These are phyloP conservation scores for Eucalyptus paniculata DNA, from an alignment of 345 rosid species.

Conservation along the genomic window DNA sequence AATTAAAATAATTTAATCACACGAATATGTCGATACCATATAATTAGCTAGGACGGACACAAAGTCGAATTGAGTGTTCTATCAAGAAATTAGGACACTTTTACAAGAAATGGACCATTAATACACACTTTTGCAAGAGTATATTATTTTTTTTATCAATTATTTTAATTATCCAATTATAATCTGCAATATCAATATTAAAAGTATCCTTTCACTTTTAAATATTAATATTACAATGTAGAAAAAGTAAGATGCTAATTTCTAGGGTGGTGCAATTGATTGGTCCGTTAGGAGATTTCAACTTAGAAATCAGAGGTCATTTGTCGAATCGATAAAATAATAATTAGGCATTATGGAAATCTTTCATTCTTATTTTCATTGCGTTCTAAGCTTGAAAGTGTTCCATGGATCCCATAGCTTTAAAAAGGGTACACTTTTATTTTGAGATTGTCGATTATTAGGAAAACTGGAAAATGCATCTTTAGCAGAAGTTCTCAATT, in stretches of 20 bases:
- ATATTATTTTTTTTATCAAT: too few relatives aligned
- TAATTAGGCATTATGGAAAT: too few relatives aligned
- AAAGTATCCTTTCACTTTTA: too few relatives aligned
- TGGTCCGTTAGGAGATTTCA: neutral
- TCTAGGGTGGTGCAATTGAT: neutral
- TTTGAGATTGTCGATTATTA: too few relatives aligned
- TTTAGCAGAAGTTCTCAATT: accelerated
- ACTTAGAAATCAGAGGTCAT: accelerated
- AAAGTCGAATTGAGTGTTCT: neutral
- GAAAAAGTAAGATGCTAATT: too few relatives aligned
- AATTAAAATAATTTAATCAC: neutral
- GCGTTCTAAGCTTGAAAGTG: accelerated
- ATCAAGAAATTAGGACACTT: neutral
- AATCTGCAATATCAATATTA: too few relatives aligned
- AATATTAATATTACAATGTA: too few relatives aligned
- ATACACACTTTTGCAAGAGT: neutral
- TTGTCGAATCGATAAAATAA: too few relatives aligned
- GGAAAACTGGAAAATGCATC: too few relatives aligned
- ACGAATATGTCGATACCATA: neutral
- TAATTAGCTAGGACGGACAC: neutral
- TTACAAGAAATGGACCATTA: neutral
- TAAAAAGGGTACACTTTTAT: too few relatives aligned
- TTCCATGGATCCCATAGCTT: accelerated
- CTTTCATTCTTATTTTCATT: neutral
- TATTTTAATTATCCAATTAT: too few relatives aligned